Conservation (phyloP, 1,284 basidiomycete genomes). For the Xanthoconium separans region DNA sequence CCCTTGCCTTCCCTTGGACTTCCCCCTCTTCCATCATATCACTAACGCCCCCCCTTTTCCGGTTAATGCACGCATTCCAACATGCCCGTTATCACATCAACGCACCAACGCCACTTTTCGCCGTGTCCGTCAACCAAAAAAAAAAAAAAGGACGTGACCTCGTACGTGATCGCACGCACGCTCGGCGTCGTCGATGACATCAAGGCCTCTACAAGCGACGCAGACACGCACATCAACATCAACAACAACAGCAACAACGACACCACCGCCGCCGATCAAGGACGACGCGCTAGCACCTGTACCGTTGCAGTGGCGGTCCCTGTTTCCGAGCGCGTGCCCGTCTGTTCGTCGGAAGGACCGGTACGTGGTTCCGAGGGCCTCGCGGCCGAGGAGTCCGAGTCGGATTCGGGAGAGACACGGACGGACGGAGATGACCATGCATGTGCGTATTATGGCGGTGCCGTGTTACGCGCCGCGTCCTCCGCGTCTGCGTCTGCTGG, state of each 20-base stretch:
- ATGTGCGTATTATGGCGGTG: not conserved
- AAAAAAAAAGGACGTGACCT: conserved; percentile 63
- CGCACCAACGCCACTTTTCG: not conserved
- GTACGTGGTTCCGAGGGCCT: conserved; percentile 18
- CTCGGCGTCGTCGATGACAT: conserved; percentile 72
- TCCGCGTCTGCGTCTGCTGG: not conserved
- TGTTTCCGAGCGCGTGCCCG: not conserved
- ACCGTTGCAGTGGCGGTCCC: not conserved
- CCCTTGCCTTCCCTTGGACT: not conserved
- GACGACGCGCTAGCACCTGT: not conserved
- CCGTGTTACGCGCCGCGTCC: not conserved
- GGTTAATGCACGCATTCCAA: not conserved
- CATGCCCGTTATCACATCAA: conserved; percentile 3
- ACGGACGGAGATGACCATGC: not conserved
- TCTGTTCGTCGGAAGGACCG: not conserved
- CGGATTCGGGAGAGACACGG: not conserved
- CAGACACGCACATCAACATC: conserved; percentile 14
- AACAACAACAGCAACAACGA: too few relatives aligned
- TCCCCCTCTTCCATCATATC: not conserved
- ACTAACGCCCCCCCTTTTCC: conserved; percentile 12
- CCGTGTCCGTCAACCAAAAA: not conserved
- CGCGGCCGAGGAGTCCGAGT: conserved; percentile 11
- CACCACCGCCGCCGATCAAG: not conserved
- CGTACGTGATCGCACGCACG: conserved; percentile 81
- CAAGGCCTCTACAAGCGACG: conserved; percentile 65